Percentiles rank a stretch among this genome's conserved stretches.
Evolutionary conservation across 2,329 filamentous ascomycete genomes (phyloP).

Genomic region (Teratosphaeria gauchensis): DNA sequence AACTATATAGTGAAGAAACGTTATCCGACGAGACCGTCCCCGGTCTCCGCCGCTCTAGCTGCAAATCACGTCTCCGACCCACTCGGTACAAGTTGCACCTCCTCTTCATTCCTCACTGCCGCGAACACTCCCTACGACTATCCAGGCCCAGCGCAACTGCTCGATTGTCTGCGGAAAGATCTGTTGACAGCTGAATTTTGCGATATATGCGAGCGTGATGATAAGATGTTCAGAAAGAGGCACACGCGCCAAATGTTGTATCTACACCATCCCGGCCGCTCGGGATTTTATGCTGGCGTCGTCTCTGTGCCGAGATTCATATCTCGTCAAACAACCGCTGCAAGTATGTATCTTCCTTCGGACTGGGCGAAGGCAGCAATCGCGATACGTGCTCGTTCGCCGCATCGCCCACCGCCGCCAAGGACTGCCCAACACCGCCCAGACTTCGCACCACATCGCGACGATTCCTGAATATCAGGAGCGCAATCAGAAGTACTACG

Average conservation of each 20-base stretch:
- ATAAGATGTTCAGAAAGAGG: no score
- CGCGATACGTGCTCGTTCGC: constrained; percentile 7
- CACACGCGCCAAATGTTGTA: neutral
- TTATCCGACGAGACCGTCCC: no score
- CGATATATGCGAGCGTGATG: no score
- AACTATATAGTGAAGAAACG: neutral
- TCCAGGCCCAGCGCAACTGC: no score
- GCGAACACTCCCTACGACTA: no score
- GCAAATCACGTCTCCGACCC: no score
- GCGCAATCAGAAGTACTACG: constrained; percentile 15
- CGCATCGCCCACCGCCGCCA: constrained; percentile 11
- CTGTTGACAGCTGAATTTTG: no score
- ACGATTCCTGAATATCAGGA: constrained; percentile 18
- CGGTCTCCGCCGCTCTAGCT: no score
- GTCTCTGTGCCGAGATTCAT: constrained; percentile 4
- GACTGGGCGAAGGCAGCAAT: constrained; percentile 8
- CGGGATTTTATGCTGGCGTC: no score
- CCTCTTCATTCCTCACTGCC: no score
- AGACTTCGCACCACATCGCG: constrained; percentile 11
- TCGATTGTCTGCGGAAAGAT: no score
- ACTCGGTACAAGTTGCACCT: no score
- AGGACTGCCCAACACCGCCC: constrained; percentile 7
- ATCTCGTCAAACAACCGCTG: constrained; percentile 21
- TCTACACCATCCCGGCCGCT: neutral
- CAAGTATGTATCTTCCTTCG: constrained; percentile 19